Percentiles rank a stretch among this genome's conserved stretches.
phyloP scores from a whole-genome alignment of 306 rosid species.

The Sesbania bispinosa region DNA sequence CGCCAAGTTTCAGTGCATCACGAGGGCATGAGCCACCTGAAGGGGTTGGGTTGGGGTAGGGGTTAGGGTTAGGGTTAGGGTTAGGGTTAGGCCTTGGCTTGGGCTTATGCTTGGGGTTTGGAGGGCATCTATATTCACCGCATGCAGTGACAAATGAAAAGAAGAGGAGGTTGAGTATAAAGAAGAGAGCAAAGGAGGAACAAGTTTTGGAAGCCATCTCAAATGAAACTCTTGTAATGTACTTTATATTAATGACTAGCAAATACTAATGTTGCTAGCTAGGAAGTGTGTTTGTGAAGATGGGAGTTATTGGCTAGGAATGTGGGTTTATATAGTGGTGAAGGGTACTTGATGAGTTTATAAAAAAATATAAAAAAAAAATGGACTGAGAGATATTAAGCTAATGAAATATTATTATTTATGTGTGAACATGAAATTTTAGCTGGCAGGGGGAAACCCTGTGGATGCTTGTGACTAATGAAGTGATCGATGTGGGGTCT shows the following conservation, averaged over 20 bases:
- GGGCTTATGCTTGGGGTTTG: conserved; percentile 7
- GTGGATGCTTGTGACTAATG: not conserved
- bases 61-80: not conserved
- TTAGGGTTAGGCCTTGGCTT: not conserved
- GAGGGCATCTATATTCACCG: conserved; percentile 33
- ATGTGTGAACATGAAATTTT: conserved; percentile 34
- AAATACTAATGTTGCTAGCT: not conserved
- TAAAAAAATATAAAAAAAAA: not conserved
- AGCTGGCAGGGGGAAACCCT: not conserved
- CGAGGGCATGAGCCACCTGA: conserved; percentile 48
- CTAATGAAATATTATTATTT: not conserved
- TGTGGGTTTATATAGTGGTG: conserved; percentile 20
- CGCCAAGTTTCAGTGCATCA: conserved; percentile 66
- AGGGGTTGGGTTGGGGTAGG: not conserved
- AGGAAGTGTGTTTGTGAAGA: not conserved
- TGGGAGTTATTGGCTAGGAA: not conserved
- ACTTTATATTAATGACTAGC: not conserved
- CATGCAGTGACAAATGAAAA: conserved; percentile 60
- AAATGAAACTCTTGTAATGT: not conserved
- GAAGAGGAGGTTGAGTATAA: conserved; percentile 60
- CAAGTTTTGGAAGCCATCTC: conserved; percentile 58
- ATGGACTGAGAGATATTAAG: not conserved
- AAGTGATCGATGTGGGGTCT: not conserved
- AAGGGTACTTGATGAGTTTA: not conserved
- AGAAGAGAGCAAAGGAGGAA: conserved; percentile 53